Conservation (phyloP, 192 early-diverging fungal species). For the Helicostylum pulchrum region DNA sequence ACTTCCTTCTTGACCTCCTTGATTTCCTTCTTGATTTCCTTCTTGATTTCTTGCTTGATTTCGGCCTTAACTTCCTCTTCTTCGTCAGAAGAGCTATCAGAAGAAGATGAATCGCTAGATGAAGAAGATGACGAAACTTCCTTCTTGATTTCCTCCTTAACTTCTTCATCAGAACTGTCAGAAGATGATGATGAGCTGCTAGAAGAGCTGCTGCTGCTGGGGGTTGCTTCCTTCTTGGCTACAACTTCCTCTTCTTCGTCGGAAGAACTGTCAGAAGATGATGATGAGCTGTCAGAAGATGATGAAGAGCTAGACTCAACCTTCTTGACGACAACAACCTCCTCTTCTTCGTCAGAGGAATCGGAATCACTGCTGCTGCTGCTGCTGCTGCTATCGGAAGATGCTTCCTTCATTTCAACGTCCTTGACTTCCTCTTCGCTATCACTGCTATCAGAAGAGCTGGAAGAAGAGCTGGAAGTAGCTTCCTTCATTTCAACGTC, state of each 20-base stretch:
- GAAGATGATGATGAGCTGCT: constrained; percentile 27
- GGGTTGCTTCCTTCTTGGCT: not conserved
- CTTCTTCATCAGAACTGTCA: constrained; percentile 3
- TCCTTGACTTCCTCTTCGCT: constrained; percentile 22
- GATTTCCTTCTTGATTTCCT: too few relatives aligned
- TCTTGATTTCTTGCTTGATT: not conserved
- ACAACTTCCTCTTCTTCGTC: constrained; percentile 15
- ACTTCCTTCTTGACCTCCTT: too few relatives aligned
- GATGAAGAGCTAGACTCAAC: not conserved
- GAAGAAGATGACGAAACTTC: constrained; percentile 9
- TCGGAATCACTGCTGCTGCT: constrained; percentile 24
- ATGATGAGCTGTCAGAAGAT: constrained; percentile 24
- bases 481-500: constrained; percentile 18
- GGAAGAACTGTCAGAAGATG: constrained; percentile 36
- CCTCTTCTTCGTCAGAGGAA: constrained; percentile 10
- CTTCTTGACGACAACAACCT: constrained; percentile 4
- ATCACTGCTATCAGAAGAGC: constrained; percentile 13
- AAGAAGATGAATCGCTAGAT: constrained; percentile 29
- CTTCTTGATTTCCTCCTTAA: constrained; percentile 24
- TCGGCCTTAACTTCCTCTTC: constrained; percentile 19
- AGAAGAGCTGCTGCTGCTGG: constrained; percentile 4
- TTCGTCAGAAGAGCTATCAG: constrained; percentile 7
- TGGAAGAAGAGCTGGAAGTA: not conserved
- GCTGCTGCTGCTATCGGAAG: constrained; percentile 16
- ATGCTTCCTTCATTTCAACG: constrained; percentile 18